These are phyloP conservation scores for Dendrobium catenatum DNA, from an alignment of 106 monocot genomes.

Conservation along the genomic window DNA sequence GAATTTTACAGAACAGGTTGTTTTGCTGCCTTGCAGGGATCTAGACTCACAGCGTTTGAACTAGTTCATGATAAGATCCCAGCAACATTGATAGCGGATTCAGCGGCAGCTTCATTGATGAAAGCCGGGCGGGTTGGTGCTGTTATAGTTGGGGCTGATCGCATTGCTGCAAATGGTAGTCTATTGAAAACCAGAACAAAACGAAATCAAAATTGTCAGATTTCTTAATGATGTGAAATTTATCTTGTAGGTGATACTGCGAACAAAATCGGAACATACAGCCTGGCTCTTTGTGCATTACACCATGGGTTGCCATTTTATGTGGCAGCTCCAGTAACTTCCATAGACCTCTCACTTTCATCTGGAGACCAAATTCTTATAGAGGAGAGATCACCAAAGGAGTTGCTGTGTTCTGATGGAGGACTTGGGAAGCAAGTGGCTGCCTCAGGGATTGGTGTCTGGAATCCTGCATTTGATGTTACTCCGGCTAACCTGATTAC, in stretches of 20 bases:
- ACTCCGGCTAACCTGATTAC: slow-evolving; percentile 83
- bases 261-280: slow-evolving; percentile 98
- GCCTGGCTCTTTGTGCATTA: slow-evolving; percentile 62
- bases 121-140: slow-evolving; percentile 59
- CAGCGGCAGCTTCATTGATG: slow-evolving; percentile 89
- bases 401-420: slow-evolving; percentile 78
- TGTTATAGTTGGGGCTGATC: slow-evolving; percentile 96
- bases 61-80: slow-evolving; percentile 92
- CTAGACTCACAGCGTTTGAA: slow-evolving; percentile 92
- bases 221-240: background rate
- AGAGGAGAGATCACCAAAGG: slow-evolving; percentile 85
- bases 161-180: slow-evolving; percentile 84
- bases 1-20: background rate
- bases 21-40: slow-evolving; percentile 48
- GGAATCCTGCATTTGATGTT: slow-evolving; percentile 99
- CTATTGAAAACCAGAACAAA: background rate
- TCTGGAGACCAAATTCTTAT: slow-evolving; percentile 81
- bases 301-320: slow-evolving; percentile 81
- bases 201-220: background rate
- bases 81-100: slow-evolving; percentile 87
- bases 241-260: slow-evolving; percentile 75
- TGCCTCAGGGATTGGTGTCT: slow-evolving; percentile 79
- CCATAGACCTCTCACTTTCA: slow-evolving; percentile 68
- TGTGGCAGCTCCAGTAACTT: slow-evolving; percentile 86
- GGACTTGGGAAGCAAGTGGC: slow-evolving; percentile 89